phyloP scores from a whole-genome alignment of 306 rosid species.

The Gastrolobium bilobum region DNA sequence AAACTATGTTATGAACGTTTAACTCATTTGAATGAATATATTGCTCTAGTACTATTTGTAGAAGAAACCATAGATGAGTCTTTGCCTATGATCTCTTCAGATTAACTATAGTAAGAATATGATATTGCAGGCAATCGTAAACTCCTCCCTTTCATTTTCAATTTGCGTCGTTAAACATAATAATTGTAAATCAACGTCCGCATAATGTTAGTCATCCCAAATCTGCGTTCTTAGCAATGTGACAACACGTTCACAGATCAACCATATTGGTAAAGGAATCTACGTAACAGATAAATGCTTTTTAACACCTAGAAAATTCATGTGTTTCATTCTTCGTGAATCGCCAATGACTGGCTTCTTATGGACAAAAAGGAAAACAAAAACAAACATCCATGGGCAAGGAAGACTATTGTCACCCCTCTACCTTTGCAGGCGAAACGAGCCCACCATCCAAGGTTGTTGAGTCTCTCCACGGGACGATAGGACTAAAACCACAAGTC shows the following conservation, averaged over 20 bases:
- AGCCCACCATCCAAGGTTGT: not conserved
- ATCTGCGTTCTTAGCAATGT: not conserved
- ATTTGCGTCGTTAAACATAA: not conserved
- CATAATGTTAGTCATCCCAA: slow-evolving; percentile 3
- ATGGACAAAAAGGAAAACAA: not conserved
- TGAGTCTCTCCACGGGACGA: not conserved
- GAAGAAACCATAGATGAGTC: slow-evolving; percentile 12
- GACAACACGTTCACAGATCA: not conserved
- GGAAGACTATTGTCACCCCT: not conserved
- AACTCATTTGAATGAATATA: slow-evolving; percentile 22
- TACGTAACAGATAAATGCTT: not conserved
- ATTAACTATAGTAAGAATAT: slow-evolving; percentile 27
- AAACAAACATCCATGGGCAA: not conserved
- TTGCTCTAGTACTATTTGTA: slow-evolving; percentile 46
- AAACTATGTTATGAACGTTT: slow-evolving; percentile 19
- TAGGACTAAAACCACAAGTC: too few relatives aligned
- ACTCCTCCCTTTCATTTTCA: not conserved
- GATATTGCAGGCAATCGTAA: not conserved
- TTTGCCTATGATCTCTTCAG: slow-evolving; percentile 23
- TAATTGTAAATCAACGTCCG: slow-evolving; percentile 1
- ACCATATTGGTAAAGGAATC: not conserved
- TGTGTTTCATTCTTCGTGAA: too few relatives aligned
- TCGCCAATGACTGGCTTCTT: not conserved
- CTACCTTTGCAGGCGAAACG: not conserved
- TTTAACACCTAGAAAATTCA: not conserved